Conservation (phyloP, 495 filamentous ascomycete genomes). For the Aspergillus olivimuriae region DNA sequence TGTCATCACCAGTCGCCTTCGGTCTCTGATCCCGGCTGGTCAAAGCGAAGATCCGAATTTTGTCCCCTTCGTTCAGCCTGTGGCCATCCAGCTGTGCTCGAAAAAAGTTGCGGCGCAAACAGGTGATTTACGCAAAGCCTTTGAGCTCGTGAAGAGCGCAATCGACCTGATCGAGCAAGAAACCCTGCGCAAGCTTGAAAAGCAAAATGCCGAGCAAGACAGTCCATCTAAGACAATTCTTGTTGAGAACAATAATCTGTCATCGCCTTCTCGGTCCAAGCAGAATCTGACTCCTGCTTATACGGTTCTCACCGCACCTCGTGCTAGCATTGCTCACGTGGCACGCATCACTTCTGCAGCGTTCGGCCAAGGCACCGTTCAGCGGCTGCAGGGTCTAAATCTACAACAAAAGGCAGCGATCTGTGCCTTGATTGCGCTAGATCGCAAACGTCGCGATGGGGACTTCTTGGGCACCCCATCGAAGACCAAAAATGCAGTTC, state of each 20-base stretch:
- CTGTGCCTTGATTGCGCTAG: constrained; percentile 76
- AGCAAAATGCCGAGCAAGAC: constrained; percentile 22
- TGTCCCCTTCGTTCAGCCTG: constrained; percentile 85
- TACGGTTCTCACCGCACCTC: constrained; percentile 68
- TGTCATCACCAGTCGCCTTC: constrained; percentile 78
- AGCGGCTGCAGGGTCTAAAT: constrained; percentile 80
- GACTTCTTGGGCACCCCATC: constrained; percentile 49
- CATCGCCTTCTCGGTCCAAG: constrained; percentile 44
- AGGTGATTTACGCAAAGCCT: constrained; percentile 90
- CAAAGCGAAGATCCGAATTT: constrained; percentile 48
- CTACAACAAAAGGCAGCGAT: constrained; percentile 95
- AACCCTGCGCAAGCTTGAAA: constrained; percentile 45
- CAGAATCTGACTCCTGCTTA: constrained; percentile 48
- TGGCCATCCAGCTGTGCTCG: constrained; percentile 85
- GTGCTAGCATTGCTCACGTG: constrained; percentile 82
- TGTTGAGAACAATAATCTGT: constrained; percentile 63
- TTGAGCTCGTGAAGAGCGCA: constrained; percentile 84
- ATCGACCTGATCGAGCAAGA: constrained; percentile 87
- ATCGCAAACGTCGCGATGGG: constrained; percentile 47
- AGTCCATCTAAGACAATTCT: constrained; percentile 54
- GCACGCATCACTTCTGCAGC: constrained; percentile 80
- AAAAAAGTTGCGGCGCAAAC: constrained; percentile 92
- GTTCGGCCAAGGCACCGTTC: constrained; percentile 76
- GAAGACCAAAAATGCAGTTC: constrained; percentile 48
- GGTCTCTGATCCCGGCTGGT: constrained; percentile 53